Evolutionary conservation across 345 rosid genomes (phyloP).

Genomic region (Gossypium sturtianum): DNA sequence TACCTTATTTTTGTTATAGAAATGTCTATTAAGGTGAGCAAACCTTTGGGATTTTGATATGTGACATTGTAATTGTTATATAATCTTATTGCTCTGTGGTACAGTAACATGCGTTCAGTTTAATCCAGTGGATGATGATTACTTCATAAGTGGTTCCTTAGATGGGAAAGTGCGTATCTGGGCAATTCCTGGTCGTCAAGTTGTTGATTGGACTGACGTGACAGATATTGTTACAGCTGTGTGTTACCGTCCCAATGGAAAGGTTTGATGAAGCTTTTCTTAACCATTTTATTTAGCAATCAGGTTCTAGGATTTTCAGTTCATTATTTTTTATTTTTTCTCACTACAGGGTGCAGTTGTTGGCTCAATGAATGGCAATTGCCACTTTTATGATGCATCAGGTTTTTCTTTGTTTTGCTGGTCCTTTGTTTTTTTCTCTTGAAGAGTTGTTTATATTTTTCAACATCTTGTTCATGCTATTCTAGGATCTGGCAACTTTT

Average conservation of each 20-base stretch:
- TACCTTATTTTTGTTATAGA: background rate
- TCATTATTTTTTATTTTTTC: background rate
- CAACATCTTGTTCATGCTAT: background rate
- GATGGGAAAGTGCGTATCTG: slow-evolving; percentile 49
- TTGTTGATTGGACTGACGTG: slow-evolving; percentile 42
- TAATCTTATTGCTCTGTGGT: background rate
- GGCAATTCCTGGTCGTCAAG: slow-evolving; percentile 30
- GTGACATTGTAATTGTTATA: background rate
- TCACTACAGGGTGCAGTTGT: slow-evolving; percentile 27
- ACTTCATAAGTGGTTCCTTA: slow-evolving; percentile 55
- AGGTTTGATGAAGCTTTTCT: slow-evolving; percentile 25
- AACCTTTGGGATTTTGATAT: background rate
- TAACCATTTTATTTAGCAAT: background rate
- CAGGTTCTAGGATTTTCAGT: background rate
- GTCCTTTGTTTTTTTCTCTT: background rate
- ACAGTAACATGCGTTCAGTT: slow-evolving; percentile 51
- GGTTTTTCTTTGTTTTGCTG: slow-evolving; percentile 19
- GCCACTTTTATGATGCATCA: slow-evolving; percentile 32
- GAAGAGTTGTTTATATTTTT: background rate
- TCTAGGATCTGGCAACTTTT: background rate
- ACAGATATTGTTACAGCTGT: slow-evolving; percentile 41
- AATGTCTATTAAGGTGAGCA: background rate
- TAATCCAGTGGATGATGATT: slow-evolving; percentile 43
- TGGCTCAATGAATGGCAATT: slow-evolving; percentile 34
- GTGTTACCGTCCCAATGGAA: slow-evolving; percentile 37